Conservation (phyloP, 176 grass and related monocot species). For the Triticum monococcum region DNA sequence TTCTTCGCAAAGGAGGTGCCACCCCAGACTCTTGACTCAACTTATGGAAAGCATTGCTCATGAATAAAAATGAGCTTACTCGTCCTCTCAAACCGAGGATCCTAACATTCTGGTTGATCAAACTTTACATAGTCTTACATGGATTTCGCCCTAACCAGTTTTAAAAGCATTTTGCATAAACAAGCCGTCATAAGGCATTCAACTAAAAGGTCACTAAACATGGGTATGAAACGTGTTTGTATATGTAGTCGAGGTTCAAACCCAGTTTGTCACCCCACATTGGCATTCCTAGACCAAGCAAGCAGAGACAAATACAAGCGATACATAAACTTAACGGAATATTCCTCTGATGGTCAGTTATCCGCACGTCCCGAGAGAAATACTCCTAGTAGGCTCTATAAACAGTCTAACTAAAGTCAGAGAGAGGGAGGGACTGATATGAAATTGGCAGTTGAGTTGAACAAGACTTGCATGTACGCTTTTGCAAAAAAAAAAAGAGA, state of each 20-base stretch:
- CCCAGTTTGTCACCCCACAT: background rate
- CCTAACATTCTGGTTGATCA: background rate
- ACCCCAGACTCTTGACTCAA: background rate
- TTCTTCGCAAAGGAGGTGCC: too few relatives aligned
- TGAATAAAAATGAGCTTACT: background rate
- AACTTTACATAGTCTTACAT: background rate
- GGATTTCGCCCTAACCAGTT: too few relatives aligned
- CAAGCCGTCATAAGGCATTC: background rate
- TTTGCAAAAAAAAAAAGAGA: background rate
- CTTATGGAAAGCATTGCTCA: background rate
- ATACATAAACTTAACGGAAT: background rate
- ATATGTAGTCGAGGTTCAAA: background rate
- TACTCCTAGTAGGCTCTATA: background rate
- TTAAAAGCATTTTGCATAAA: background rate
- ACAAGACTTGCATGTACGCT: background rate
- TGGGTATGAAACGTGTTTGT: too few relatives aligned
- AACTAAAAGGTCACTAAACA: background rate
- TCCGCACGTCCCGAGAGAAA: background rate
- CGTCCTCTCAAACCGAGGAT: background rate
- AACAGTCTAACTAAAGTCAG: background rate
- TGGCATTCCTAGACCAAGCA: background rate
- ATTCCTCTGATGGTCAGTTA: background rate
- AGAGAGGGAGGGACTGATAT: background rate
- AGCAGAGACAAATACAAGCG: background rate
- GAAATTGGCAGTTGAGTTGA: constrained; percentile 6